Evolutionary conservation across 2,329 filamentous ascomycete species (phyloP).

Genomic region (Penicillium sp.): DNA sequence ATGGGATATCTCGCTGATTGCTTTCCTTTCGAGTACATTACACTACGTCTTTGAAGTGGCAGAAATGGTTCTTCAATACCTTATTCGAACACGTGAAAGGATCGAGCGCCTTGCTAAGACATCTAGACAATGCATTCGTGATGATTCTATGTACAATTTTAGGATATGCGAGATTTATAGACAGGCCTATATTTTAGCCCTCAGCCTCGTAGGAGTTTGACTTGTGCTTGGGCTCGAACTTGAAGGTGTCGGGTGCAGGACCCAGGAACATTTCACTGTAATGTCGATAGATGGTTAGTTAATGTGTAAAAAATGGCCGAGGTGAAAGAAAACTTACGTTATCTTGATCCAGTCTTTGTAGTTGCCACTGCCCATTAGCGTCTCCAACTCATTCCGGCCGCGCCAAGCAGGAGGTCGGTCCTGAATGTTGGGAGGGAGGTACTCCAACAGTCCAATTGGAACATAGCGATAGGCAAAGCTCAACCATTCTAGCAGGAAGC

Average conservation of each 20-base stretch:
- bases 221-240: conserved; percentile 97
- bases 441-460: conserved; percentile 81
- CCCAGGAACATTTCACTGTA: conserved; percentile 94
- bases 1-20: background rate
- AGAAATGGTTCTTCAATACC: background rate
- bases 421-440: conserved; percentile 82
- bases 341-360: conserved; percentile 99
- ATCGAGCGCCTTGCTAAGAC: background rate
- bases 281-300: conserved; percentile 6
- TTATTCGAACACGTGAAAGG: background rate
- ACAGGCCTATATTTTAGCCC: conserved; percentile 33
- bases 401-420: conserved; percentile 82
- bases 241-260: conserved; percentile 82
- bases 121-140: background rate
- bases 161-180: background rate
- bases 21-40: background rate
- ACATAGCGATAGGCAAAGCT: conserved; percentile 93
- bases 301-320: background rate
- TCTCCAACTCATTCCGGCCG: conserved; percentile 88
- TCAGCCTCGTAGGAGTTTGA: conserved; percentile 81
- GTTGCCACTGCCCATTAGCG: conserved; percentile 82
- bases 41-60: background rate
- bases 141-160: conserved; percentile 10
- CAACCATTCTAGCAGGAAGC: conserved; percentile 93
- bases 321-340: conserved; percentile 59